phyloP scores from a whole-genome alignment of 2,329 filamentous ascomycete species.

The Paracorniculantispora psalliotae region DNA sequence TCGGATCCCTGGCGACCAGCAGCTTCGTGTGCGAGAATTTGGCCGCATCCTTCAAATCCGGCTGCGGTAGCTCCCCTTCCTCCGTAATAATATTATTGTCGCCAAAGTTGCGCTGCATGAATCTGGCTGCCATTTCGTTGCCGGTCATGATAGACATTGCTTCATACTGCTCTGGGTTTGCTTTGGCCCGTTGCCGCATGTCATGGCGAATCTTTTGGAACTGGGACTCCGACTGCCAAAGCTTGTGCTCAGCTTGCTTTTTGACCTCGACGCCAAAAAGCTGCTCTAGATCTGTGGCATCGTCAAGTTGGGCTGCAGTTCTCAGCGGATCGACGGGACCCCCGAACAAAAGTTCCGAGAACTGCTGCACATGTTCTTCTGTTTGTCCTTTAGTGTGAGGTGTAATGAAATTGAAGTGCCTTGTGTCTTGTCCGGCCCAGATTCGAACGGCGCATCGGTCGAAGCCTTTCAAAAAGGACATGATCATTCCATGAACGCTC shows the following conservation, averaged over 20 bases:
- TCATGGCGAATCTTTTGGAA: not conserved
- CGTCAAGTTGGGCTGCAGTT: not conserved
- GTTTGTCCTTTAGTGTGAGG: not conserved
- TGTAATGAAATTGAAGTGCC: not conserved
- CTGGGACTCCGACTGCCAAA: not conserved
- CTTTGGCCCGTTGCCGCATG: not conserved
- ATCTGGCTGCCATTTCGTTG: not conserved
- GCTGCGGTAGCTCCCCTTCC: not conserved
- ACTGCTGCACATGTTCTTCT: not conserved
- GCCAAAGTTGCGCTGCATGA: not conserved
- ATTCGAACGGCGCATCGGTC: not conserved
- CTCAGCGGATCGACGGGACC: not conserved
- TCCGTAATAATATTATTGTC: not conserved
- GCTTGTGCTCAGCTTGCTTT: not conserved
- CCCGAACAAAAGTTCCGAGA: not conserved
- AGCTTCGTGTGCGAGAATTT: not conserved
- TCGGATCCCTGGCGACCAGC: not conserved
- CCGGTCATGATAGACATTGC: not conserved
- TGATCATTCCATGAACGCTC: not conserved
- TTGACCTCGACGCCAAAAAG: not conserved
- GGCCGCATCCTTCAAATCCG: not conserved
- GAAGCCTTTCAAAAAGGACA: not conserved
- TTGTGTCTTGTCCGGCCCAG: not conserved
- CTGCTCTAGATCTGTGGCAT: not conserved
- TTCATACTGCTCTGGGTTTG: not conserved